These are phyloP conservation scores for Cymodocea nodosa DNA, from an alignment of 116 monocot species.

Conservation along the genomic window DNA sequence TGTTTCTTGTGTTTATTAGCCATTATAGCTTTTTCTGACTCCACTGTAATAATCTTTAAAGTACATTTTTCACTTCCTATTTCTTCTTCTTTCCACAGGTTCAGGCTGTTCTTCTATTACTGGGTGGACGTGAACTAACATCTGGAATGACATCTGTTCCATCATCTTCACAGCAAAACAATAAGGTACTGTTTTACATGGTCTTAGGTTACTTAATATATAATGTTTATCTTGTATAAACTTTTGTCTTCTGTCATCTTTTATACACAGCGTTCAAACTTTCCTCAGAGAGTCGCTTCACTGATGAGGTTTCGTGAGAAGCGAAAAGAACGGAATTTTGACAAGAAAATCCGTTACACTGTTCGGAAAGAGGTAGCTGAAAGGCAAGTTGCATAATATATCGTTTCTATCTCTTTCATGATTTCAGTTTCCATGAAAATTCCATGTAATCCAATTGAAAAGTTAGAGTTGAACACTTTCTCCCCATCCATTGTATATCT, in stretches of 20 bases:
- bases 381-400: constrained; percentile 23
- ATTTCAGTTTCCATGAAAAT: neutral
- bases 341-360: constrained; percentile 75
- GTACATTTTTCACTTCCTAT: neutral
- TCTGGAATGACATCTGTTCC: constrained; percentile 21
- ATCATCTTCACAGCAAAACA: constrained; percentile 38
- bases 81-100: constrained; percentile 29
- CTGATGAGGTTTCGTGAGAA: constrained; percentile 85
- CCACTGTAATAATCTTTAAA: neutral
- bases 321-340: constrained; percentile 85
- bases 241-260: neutral
- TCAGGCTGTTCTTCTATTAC: constrained; percentile 69
- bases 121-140: constrained; percentile 60
- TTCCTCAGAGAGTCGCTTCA: constrained; percentile 80
- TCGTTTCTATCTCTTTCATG: neutral
- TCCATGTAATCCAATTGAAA: too few species aligned
- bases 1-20: neutral
- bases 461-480: too few species aligned
- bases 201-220: too few species aligned
- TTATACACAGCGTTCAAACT: constrained; percentile 17
- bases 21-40: neutral
- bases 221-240: too few species aligned
- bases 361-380: constrained; percentile 85
- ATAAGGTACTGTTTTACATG: constrained; percentile 23
- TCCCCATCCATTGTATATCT: too few species aligned